Percentiles rank a stretch among this genome's conserved stretches.
These are phyloP conservation scores for Westerdykella ornata DNA, from an alignment of 2,329 filamentous ascomycete species.

Conservation along the genomic window DNA sequence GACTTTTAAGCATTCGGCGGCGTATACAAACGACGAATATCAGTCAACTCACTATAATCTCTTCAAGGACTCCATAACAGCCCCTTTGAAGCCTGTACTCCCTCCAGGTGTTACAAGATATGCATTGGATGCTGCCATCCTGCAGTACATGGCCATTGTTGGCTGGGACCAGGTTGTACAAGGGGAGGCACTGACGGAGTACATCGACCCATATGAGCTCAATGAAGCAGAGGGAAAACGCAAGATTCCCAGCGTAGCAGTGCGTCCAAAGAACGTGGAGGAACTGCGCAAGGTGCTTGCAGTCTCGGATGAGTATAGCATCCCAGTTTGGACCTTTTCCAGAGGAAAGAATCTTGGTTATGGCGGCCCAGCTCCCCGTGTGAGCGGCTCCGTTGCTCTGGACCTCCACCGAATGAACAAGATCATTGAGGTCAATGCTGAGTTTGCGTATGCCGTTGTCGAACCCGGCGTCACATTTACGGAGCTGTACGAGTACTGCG, in stretches of 20 bases:
- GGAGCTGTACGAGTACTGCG: conserved; percentile 29
- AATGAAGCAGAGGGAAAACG: conserved; percentile 37
- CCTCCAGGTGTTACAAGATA: conserved; percentile 37
- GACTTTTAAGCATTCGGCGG: conserved; percentile 9
- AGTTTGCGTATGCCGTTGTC: conserved; percentile 43
- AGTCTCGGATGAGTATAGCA: conserved; percentile 20
- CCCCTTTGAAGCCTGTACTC: conserved; percentile 34
- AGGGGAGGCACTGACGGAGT: conserved; percentile 38
- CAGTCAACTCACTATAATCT: conserved; percentile 40
- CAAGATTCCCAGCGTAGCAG: conserved; percentile 41
- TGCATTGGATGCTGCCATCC: conserved; percentile 37
- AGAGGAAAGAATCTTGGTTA: conserved; percentile 35
- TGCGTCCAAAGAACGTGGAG: conserved; percentile 30
- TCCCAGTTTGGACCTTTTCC: conserved; percentile 30
- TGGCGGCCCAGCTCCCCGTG: conserved; percentile 28
- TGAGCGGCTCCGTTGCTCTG: conserved; percentile 33
- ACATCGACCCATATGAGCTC: conserved; percentile 46
- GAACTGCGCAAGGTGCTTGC: conserved; percentile 19
- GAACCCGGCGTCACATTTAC: conserved; percentile 32
- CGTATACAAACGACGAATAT: conserved; percentile 39
- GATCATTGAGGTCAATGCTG: conserved; percentile 42
- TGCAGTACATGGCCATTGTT: conserved; percentile 30
- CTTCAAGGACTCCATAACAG: conserved; percentile 38
- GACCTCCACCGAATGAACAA: conserved; percentile 40
- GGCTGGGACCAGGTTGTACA: conserved; percentile 38